Conservation (phyloP, 73 alveolate genomes). For the Effrenium voratum region DNA sequence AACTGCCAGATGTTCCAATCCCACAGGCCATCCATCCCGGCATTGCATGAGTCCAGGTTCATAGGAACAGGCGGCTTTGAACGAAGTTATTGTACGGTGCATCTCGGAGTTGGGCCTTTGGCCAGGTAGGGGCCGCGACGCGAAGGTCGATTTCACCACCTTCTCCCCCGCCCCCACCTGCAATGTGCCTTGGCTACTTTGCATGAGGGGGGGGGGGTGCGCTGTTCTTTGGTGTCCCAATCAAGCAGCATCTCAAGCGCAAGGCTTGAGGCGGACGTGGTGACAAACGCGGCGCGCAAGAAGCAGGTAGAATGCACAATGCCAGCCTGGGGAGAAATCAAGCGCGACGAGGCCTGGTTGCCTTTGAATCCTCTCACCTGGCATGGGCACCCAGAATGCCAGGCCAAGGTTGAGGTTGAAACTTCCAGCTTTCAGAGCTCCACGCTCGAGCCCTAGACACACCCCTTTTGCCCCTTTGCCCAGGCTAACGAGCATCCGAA, state of each 20-base stretch:
- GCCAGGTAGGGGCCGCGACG: too few relatives aligned
- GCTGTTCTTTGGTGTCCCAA: not conserved
- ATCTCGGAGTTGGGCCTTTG: too few relatives aligned
- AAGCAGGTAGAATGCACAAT: constrained; percentile 49
- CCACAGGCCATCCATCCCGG: too few relatives aligned
- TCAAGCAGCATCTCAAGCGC: too few relatives aligned
- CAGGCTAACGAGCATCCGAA: too few relatives aligned
- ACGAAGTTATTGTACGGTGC: too few relatives aligned
- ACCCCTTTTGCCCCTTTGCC: too few relatives aligned
- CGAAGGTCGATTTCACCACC: too few relatives aligned
- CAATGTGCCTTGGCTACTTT: constrained; percentile 32
- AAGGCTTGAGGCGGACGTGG: constrained; percentile 90
- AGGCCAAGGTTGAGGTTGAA: constrained; percentile 56
- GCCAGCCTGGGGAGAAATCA: constrained; percentile 31
- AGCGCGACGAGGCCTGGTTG: constrained; percentile 63
- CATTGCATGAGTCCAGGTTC: too few relatives aligned
- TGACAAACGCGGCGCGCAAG: constrained; percentile 38
- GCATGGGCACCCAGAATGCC: not conserved
- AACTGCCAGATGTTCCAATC: too few relatives aligned
- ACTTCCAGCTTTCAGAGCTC: constrained; percentile 53
- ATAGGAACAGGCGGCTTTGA: too few relatives aligned
- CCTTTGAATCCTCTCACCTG: not conserved
- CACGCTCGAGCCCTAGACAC: constrained; percentile 8
- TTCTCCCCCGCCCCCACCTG: constrained; percentile 69
- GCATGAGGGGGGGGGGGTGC: not conserved